A percentile compares a stretch with the other conserved stretches of the same genome.
Conservation (phyloP, 2,329 filamentous ascomycete genomes). For the Verticillium tricorpus region DNA sequence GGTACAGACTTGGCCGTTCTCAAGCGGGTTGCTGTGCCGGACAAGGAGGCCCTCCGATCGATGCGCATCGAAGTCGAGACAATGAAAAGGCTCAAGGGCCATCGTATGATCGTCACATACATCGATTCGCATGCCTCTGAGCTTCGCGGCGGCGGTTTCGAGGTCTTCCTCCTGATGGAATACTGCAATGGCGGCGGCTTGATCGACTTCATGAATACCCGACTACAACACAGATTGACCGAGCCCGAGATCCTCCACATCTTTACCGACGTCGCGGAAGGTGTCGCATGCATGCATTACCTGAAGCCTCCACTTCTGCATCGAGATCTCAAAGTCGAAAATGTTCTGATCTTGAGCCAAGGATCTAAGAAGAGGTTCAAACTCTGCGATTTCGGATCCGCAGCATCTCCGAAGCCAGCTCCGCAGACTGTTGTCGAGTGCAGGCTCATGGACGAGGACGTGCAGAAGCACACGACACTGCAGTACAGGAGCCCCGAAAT, state of each 20-base stretch:
- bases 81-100: conserved; percentile 98
- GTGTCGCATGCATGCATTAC: conserved; percentile 98
- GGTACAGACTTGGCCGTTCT: conserved; percentile 79
- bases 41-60: conserved; percentile 88
- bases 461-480: conserved; percentile 93
- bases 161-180: conserved; percentile 98
- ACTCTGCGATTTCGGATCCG: conserved; percentile 95
- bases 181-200: conserved; percentile 91
- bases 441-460: conserved; percentile 89
- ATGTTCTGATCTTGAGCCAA: conserved; percentile 78
- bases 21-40: conserved; percentile 93
- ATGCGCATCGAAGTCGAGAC: conserved; percentile 99
- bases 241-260: conserved; percentile 97
- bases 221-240: conserved; percentile 90
- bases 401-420: conserved; percentile 77
- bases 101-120: conserved; percentile 94
- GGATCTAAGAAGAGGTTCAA: conserved; percentile 76
- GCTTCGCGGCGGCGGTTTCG: conserved; percentile 86
- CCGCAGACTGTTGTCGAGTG: conserved; percentile 86
- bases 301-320: conserved; percentile 90
- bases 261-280: conserved; percentile 92
- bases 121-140: conserved; percentile 98
- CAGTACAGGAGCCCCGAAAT: conserved; percentile 98
- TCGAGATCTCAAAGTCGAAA: conserved; percentile 95
- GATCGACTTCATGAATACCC: conserved; percentile 99